Evolutionary conservation across 345 rosid species (phyloP).

Genomic region (Kandelia obovata): DNA sequence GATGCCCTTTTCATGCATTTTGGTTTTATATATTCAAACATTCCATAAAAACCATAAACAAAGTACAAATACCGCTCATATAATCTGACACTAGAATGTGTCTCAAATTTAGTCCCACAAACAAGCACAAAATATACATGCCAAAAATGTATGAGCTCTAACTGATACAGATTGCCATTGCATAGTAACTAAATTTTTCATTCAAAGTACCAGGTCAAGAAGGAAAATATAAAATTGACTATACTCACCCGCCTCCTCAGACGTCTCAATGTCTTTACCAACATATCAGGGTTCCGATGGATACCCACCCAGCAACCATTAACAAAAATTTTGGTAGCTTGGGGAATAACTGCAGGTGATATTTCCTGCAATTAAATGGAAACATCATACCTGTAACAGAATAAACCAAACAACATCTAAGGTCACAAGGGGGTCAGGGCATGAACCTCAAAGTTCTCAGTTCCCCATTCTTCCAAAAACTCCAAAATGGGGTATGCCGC

Average conservation of each 20-base stretch:
- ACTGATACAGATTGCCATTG: too few species aligned
- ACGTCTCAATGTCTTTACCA: slow-evolving; percentile 88
- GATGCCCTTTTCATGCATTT: too few species aligned
- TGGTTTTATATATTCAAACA: too few species aligned
- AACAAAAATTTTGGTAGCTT: slow-evolving; percentile 90
- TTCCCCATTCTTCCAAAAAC: slow-evolving; percentile 97
- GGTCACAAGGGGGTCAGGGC: not conserved
- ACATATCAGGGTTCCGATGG: slow-evolving; percentile 98
- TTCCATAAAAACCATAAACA: too few species aligned
- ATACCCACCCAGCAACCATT: slow-evolving; percentile 99
- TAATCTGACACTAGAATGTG: too few species aligned
- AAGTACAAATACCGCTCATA: too few species aligned
- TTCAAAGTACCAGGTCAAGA: not conserved
- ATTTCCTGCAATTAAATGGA: slow-evolving; percentile 59
- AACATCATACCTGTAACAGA: slow-evolving; percentile 6
- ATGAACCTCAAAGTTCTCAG: slow-evolving; percentile 90
- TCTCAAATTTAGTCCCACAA: too few species aligned
- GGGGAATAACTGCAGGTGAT: slow-evolving; percentile 93
- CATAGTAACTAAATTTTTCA: not conserved
- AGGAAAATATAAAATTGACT: not conserved
- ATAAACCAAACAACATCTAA: not conserved
- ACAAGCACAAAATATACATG: too few species aligned
- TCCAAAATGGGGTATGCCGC: slow-evolving; percentile 90
- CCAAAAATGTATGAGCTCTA: too few species aligned
- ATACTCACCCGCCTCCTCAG: slow-evolving; percentile 80